Evolutionary conservation across 2,329 filamentous ascomycete species (phyloP).

Genomic region (Fusarium duplospermum): DNA sequence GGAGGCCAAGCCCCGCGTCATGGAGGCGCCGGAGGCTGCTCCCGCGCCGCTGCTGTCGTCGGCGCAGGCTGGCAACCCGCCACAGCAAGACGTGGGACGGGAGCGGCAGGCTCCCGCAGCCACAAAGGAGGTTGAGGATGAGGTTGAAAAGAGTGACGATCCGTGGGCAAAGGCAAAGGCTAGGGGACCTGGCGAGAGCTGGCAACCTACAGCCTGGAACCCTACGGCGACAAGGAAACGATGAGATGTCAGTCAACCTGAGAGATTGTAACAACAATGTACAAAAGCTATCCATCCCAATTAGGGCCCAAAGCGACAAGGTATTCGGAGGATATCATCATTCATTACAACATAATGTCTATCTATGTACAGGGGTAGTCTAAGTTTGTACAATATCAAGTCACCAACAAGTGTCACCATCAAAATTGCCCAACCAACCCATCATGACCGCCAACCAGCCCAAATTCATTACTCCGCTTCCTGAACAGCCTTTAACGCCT

Average conservation of each 20-base stretch:
- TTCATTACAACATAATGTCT: slow-evolving; percentile 40
- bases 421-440: neutral
- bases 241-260: slow-evolving; percentile 17
- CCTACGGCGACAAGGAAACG: slow-evolving; percentile 56
- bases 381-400: slow-evolving; percentile 36
- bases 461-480: slow-evolving; percentile 28
- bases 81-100: slow-evolving; percentile 6
- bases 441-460: neutral
- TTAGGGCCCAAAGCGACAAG: neutral
- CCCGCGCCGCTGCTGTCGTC: slow-evolving; percentile 33
- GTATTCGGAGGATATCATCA: slow-evolving; percentile 30
- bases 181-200: slow-evolving; percentile 68
- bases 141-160: slow-evolving; percentile 50
- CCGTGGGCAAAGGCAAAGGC: slow-evolving; percentile 68
- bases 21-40: slow-evolving; percentile 50
- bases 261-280: slow-evolving; percentile 27
- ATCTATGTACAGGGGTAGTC: slow-evolving; percentile 34
- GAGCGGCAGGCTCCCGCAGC: slow-evolving; percentile 5
- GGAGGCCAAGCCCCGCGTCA: slow-evolving; percentile 67
- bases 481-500: slow-evolving; percentile 46
- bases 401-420: neutral
- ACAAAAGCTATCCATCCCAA: slow-evolving; percentile 4
- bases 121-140: slow-evolving; percentile 10
- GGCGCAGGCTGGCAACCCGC: slow-evolving; percentile 4
- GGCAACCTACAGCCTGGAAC: slow-evolving; percentile 74